Evolutionary conservation across 192 early-diverging fungal genomes (phyloP).

Genomic region (Podochytrium sp.): DNA sequence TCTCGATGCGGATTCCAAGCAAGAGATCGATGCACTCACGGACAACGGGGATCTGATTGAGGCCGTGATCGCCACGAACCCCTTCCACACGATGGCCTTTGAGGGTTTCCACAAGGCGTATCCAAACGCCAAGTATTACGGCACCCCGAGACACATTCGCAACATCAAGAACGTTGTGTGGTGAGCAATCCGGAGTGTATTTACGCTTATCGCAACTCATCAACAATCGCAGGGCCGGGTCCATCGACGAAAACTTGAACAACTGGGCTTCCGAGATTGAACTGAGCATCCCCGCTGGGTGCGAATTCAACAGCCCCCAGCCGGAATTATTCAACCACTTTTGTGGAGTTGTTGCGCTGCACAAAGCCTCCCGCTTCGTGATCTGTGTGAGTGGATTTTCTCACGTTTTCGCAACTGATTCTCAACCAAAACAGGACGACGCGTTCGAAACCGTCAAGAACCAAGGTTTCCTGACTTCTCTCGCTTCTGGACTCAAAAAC

Average conservation of each 20-base stretch:
- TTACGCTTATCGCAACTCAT: neutral
- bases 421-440: slow-evolving; percentile 23
- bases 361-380: neutral
- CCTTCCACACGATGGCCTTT: slow-evolving; percentile 33
- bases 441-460: slow-evolving; percentile 5
- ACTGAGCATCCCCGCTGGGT: slow-evolving; percentile 18
- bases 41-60: slow-evolving; percentile 34
- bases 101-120: slow-evolving; percentile 16
- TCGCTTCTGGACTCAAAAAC: slow-evolving; percentile 1
- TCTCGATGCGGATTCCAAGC: slow-evolving; percentile 26
- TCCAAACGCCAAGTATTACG: slow-evolving; percentile 27
- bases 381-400: neutral
- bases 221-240: slow-evolving; percentile 22
- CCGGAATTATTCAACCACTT: slow-evolving; percentile 30
- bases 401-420: neutral
- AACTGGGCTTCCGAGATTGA: slow-evolving; percentile 19
- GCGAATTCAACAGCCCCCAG: slow-evolving; percentile 26
- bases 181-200: neutral
- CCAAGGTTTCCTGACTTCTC: neutral
- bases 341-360: slow-evolving; percentile 22
- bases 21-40: slow-evolving; percentile 26
- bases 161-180: slow-evolving; percentile 21
- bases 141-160: slow-evolving; percentile 33
- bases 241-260: neutral
- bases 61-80: slow-evolving; percentile 35